Conservation (phyloP, 2,329 filamentous ascomycete genomes). For the Aureobasidium leucospermi region DNA sequence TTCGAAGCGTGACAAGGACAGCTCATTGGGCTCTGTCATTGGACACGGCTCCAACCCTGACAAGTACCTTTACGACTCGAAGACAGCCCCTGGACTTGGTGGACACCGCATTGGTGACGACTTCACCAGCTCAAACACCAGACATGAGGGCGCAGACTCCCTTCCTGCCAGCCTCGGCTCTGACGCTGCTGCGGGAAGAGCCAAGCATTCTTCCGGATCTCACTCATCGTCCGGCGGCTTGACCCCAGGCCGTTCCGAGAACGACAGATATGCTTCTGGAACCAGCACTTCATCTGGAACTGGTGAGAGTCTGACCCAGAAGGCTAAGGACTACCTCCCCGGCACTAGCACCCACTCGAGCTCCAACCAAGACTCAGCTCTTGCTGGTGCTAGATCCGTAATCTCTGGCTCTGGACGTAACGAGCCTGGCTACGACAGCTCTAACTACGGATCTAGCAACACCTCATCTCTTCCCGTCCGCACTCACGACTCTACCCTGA, state of each 20-base stretch:
- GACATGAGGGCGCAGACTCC: background rate
- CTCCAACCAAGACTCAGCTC: background rate
- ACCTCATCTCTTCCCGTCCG: background rate
- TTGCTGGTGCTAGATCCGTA: background rate
- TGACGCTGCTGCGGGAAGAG: background rate
- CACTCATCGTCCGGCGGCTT: background rate
- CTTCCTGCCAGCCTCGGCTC: background rate
- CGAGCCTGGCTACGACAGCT: background rate
- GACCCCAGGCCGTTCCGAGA: background rate
- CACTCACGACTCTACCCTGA: background rate
- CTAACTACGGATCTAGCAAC: background rate
- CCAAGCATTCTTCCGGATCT: background rate
- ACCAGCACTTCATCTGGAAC: background rate
- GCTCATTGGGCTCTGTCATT: background rate
- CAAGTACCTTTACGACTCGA: slow-evolving; percentile 1
- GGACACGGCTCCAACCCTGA: slow-evolving; percentile 6
- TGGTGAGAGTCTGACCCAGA: slow-evolving; percentile 3
- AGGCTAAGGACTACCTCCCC: slow-evolving; percentile 5
- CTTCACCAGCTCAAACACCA: slow-evolving; percentile 9
- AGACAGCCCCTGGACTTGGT: slow-evolving; percentile 10
- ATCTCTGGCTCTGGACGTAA: background rate
- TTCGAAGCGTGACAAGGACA: background rate
- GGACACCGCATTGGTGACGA: slow-evolving; percentile 7
- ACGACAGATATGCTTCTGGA: background rate
- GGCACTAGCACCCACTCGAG: background rate